Conservation (phyloP, 164 flowering plant genomes). For the Chimonanthus salicifolius region DNA sequence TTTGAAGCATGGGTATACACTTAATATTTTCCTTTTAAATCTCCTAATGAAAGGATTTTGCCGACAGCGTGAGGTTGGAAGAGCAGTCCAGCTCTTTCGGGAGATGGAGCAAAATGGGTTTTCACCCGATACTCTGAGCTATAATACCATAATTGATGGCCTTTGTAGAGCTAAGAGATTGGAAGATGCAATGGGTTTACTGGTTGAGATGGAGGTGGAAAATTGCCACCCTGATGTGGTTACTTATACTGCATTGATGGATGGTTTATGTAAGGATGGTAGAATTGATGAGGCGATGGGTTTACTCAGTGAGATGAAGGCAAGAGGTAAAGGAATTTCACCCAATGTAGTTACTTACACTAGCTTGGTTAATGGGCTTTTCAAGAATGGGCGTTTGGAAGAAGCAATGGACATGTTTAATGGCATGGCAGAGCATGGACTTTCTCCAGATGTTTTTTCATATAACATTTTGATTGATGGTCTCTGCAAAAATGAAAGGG, state of each 20-base stretch:
- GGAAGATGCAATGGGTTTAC: conserved; percentile 37
- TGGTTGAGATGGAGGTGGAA: conserved; percentile 33
- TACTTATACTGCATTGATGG: conserved; percentile 41
- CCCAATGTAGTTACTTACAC: conserved; percentile 47
- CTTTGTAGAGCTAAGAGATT: conserved; percentile 50
- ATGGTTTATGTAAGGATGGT: conserved; percentile 51
- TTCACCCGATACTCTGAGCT: conserved; percentile 41
- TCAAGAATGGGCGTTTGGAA: conserved; percentile 43
- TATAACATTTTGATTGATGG: conserved; percentile 50
- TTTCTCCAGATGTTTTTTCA: conserved; percentile 44
- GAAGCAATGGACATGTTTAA: conserved; percentile 41
- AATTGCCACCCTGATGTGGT: conserved; percentile 36
- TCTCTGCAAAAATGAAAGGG: conserved; percentile 49
- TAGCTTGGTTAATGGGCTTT: conserved; percentile 36
- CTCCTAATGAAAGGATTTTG: conserved; percentile 53
- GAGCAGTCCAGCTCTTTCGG: conserved; percentile 39
- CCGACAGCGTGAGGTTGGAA: conserved; percentile 24
- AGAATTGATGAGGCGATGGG: conserved; percentile 40
- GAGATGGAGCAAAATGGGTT: conserved; percentile 26
- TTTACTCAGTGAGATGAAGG: conserved; percentile 47
- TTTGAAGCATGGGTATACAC: conserved; percentile 45
- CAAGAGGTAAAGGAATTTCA: conserved; percentile 40
- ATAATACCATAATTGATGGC: conserved; percentile 47
- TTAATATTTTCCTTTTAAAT: conserved; percentile 34
- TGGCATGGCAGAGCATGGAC: conserved; percentile 42